Evolutionary conservation across 2,329 filamentous ascomycete genomes (phyloP).

Genomic region (Penicillium sp.): DNA sequence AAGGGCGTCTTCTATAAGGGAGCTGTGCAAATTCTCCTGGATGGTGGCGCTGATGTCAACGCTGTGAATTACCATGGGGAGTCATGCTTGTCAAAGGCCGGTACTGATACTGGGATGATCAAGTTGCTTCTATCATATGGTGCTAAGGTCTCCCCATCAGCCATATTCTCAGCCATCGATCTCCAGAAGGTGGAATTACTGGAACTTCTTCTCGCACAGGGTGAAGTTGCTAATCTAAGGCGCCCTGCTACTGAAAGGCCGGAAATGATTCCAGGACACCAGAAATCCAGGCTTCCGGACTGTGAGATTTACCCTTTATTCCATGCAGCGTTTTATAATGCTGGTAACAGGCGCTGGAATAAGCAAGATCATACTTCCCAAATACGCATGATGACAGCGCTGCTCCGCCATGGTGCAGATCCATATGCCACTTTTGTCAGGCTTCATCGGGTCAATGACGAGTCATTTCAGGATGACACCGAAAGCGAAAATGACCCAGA

Average conservation of each 20-base stretch:
- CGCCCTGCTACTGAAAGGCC: neutral
- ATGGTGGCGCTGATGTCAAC: conserved; percentile 7
- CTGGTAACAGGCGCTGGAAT: neutral
- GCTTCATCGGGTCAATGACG: neutral
- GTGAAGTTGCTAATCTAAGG: neutral
- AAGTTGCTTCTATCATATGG: conserved; percentile 8
- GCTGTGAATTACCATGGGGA: neutral
- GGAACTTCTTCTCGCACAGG: conserved; percentile 2
- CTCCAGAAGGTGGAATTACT: neutral
- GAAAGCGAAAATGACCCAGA: neutral
- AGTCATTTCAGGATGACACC: neutral
- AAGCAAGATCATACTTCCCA: neutral
- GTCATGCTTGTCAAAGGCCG: conserved; percentile 7
- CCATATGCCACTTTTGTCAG: neutral
- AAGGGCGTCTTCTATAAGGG: conserved; percentile 2
- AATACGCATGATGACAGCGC: neutral
- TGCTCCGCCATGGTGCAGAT: neutral
- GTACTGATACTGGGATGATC: conserved; percentile 4
- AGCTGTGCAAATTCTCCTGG: conserved; percentile 1
- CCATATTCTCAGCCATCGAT: conserved; percentile 3
- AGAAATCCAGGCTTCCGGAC: neutral
- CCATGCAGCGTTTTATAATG: neutral
- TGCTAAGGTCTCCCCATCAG: neutral
- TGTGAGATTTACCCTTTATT: neutral
- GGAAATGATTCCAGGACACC: neutral